Evolutionary conservation across 208 protist species (phyloP).

Genomic region (Balamuthia mandrillaris): DNA sequence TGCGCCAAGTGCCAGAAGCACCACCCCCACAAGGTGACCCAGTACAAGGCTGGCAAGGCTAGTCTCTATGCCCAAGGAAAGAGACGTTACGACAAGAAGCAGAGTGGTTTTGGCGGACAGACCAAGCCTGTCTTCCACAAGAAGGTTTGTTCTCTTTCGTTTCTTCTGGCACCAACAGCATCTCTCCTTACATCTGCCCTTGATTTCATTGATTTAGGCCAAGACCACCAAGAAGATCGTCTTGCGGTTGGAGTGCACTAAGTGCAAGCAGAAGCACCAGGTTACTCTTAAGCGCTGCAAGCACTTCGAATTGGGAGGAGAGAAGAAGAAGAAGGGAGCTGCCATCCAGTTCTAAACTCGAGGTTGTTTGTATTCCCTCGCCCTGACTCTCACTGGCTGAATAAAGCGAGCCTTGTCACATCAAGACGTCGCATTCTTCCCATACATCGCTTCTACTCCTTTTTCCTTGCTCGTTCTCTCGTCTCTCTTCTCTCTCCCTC

Average conservation of each 20-base stretch:
- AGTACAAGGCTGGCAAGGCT: slow-evolving; percentile 99
- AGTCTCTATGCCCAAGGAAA: slow-evolving; percentile 96
- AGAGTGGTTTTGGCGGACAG: slow-evolving; percentile 99
- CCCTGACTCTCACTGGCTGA: no score
- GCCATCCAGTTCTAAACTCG: slow-evolving; percentile 39
- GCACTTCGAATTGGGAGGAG: slow-evolving; percentile 97
- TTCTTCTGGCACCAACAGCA: background rate
- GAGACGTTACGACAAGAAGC: slow-evolving; percentile 99
- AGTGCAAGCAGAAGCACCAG: slow-evolving; percentile 92
- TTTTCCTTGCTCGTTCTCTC: no score
- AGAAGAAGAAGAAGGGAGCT: slow-evolving; percentile 72
- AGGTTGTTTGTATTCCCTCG: no score
- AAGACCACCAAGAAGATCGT: slow-evolving; percentile 99
- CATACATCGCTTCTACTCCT: no score
- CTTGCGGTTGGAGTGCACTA: slow-evolving; percentile 95
- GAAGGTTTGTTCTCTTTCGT: slow-evolving; percentile 83
- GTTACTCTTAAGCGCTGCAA: slow-evolving; percentile 94
- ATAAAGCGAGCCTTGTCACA: no score
- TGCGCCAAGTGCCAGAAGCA: slow-evolving; percentile 86
- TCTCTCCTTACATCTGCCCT: background rate
- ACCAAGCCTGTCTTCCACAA: slow-evolving; percentile 99
- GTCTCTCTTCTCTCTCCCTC: no score
- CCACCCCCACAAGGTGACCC: slow-evolving; percentile 96
- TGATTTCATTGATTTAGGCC: slow-evolving; percentile 66
- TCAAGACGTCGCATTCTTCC: no score